Conservation (phyloP, 2,329 filamentous ascomycete species). For the Ceratocystis alfenasii region DNA sequence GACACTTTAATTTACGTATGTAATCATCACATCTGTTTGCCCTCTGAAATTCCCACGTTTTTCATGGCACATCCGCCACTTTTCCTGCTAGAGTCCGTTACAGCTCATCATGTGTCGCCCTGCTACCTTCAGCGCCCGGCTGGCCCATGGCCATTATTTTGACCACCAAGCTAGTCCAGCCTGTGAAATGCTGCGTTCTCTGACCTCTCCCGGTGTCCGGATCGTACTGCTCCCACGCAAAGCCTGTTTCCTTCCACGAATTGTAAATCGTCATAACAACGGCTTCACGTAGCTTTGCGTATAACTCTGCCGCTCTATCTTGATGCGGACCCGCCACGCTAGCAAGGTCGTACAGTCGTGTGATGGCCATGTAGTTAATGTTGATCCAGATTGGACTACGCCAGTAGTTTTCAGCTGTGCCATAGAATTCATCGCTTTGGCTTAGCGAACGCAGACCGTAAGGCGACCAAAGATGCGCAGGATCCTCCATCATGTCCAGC, state of each 20-base stretch:
- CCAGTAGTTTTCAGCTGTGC: conserved; percentile 95
- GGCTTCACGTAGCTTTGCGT: conserved; percentile 66
- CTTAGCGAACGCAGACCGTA: conserved; percentile 85
- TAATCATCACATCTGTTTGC: not conserved
- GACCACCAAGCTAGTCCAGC: conserved; percentile 96
- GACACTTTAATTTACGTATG: not conserved
- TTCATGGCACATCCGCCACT: not conserved
- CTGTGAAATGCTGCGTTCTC: conserved; percentile 93
- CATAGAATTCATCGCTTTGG: conserved; percentile 70
- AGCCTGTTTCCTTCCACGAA: conserved; percentile 81
- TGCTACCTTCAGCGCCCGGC: conserved; percentile 34
- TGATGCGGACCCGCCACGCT: conserved; percentile 55
- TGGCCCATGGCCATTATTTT: conserved; percentile 85
- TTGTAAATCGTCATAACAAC: conserved; percentile 79
- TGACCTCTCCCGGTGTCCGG: conserved; percentile 88
- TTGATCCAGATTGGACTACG: conserved; percentile 89
- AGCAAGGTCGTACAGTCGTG: conserved; percentile 19
- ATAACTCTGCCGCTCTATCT: conserved; percentile 57
- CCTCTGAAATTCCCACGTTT: not conserved
- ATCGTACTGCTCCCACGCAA: conserved; percentile 98
- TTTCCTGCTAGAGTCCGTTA: conserved; percentile 26
- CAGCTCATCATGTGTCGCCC: conserved; percentile 36
- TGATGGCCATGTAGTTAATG: conserved; percentile 71
- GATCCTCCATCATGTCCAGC: conserved; percentile 65
- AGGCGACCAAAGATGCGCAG: conserved; percentile 78